These are phyloP conservation scores for Colletotrichum tamarilloi DNA, from an alignment of 2,329 filamentous ascomycete genomes.

Conservation along the genomic window DNA sequence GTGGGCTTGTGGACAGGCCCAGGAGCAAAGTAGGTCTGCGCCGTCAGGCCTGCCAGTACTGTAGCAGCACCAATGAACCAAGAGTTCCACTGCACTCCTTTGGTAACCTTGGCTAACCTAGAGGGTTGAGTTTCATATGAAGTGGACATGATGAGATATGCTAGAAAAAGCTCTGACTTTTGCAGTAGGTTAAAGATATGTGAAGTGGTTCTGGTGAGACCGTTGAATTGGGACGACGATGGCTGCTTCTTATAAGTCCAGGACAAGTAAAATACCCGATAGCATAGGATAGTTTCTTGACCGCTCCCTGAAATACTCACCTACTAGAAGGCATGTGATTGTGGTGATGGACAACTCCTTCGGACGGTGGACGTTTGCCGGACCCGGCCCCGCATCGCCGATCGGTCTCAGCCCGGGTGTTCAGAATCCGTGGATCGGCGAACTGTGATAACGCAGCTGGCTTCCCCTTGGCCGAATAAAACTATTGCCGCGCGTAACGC, in stretches of 20 bases:
- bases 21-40: background rate
- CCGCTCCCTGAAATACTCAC: rapidly evolving
- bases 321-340: background rate
- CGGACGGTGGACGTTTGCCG: background rate
- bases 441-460: background rate
- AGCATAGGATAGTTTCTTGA: background rate
- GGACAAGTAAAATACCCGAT: rapidly evolving
- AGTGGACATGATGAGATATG: background rate
- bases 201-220: background rate
- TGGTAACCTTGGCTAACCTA: background rate
- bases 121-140: background rate
- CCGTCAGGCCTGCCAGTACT: background rate
- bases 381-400: background rate
- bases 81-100: background rate
- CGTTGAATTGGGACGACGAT: too few species aligned
- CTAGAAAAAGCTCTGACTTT: background rate
- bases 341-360: too few species aligned
- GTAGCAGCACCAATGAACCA: background rate
- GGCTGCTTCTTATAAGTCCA: background rate
- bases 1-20: background rate
- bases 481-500: background rate
- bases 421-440: background rate
- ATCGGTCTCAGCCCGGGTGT: background rate
- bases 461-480: background rate
- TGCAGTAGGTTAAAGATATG: background rate